Conservation (phyloP, 2,329 filamentous ascomycete genomes). For the Colletotrichum musicola region DNA sequence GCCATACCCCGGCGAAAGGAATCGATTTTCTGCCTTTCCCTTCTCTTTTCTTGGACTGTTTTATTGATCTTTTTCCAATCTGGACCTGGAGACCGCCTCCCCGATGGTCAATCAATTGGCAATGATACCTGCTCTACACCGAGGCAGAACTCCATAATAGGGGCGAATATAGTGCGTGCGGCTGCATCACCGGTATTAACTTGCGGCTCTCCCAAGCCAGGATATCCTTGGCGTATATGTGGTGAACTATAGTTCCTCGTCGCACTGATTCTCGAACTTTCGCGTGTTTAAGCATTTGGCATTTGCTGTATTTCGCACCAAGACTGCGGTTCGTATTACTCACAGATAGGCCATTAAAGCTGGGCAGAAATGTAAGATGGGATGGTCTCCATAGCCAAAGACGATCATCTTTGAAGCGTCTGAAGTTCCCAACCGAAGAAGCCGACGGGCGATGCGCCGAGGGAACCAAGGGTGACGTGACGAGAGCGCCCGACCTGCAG, state of each 20-base stretch:
- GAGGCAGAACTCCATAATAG: conserved; percentile 29
- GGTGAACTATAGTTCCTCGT: conserved; percentile 23
- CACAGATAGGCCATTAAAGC: conserved; percentile 5
- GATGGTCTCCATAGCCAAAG: background rate
- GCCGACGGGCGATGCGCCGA: background rate
- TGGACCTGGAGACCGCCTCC: background rate
- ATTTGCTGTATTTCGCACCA: conserved; percentile 3
- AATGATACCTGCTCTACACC: background rate
- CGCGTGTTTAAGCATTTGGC: background rate
- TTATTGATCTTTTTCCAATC: background rate
- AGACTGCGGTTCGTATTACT: background rate
- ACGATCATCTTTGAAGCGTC: background rate
- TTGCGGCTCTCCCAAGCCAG: conserved; percentile 1
- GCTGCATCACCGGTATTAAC: conserved; percentile 25
- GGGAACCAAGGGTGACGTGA: conserved; percentile 2
- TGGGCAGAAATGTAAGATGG: conserved; percentile 4
- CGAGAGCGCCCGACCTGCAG: background rate
- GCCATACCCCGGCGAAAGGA: background rate
- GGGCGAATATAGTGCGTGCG: conserved; percentile 14
- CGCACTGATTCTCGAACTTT: conserved; percentile 28
- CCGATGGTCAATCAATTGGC: conserved; percentile 1
- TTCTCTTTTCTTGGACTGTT: background rate
- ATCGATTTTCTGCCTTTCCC: background rate
- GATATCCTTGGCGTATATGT: conserved; percentile 17
- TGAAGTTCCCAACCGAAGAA: background rate